A percentile compares a stretch with the other conserved stretches of the same genome.
Evolutionary conservation across 495 filamentous ascomycete genomes (phyloP).

Genomic region (Podospora tetraspora): DNA sequence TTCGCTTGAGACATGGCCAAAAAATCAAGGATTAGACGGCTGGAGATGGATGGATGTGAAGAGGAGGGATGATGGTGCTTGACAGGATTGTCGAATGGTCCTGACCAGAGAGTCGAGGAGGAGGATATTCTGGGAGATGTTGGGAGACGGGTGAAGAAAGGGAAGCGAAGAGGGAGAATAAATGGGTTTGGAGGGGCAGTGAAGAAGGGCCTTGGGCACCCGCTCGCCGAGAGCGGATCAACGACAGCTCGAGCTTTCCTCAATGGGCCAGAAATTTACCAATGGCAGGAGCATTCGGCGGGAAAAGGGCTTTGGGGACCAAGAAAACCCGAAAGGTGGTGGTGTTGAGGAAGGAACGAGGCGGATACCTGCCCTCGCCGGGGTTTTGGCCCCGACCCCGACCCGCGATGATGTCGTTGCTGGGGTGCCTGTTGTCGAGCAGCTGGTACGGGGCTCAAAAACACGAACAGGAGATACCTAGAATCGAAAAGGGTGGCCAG

Average conservation of each 20-base stretch:
- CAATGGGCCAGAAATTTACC: background rate
- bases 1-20: constrained; percentile 31
- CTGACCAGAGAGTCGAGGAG: constrained; percentile 13
- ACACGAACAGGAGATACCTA: background rate
- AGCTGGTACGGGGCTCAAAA: background rate
- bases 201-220: background rate
- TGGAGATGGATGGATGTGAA: background rate
- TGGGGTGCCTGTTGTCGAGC: background rate
- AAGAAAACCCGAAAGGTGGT: background rate
- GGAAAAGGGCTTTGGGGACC: background rate
- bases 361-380: background rate
- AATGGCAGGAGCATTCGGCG: background rate
- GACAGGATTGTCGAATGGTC: constrained; percentile 15
- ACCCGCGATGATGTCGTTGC: background rate
- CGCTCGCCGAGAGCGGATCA: background rate
- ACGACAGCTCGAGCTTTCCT: background rate
- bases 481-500: background rate
- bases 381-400: background rate
- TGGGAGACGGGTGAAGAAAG: constrained; percentile 11
- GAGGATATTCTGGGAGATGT: constrained; percentile 9
- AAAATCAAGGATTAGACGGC: background rate
- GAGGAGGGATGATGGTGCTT: constrained; percentile 8
- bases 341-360: background rate
- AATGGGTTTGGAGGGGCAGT: background rate
- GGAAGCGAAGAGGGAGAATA: constrained; percentile 7